Evolutionary conservation across 177 flowering plant genomes (phyloP), one percentile per base, ranked within the genome.

Genomic region (Vitis hybrid): DNA sequence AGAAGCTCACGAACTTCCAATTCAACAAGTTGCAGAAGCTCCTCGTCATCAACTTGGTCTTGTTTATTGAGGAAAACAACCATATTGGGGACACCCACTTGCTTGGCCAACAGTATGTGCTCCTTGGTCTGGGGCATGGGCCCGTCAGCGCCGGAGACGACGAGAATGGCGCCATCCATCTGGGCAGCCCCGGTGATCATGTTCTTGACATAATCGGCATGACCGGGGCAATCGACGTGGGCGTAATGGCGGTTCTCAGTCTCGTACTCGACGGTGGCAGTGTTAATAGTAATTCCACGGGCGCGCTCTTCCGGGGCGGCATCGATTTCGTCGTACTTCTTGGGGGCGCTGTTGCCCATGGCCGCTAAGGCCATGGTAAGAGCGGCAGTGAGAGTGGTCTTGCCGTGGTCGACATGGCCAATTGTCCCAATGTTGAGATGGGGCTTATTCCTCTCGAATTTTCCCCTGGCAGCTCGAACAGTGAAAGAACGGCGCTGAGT

Each of bases 121-220:
- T 94, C 98, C 69, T 92, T 94, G 3, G 97, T 92, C 84, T 92
- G 98, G 0, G 97, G 98, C 98, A 93, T 93, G 2, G 98, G 97
- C 0, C 97, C 98, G 32, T 93, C 97, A 2, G 97, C 96, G 3
- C 97, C 97, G n/a, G 98, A 93, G 13, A 85, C 89, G 1, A 93
- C 98, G 6, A 93, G 81, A 21, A 93, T 93, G 1, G 94, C 97
- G 0, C 98, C 97, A 58, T 79, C 81, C 81, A 79, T 79, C 56
- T 79, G 79, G 8, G 81, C 79, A 50, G 81, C 81, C 3, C 95
- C 97, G 14, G 94, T 92, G 18, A 93, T 93, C 94, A 93, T 93
- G 76, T 91, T 91, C 85, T 91, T 89, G 35, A 91, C 92, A 52
- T 91, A 91, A 67, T 91, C 94, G 13, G 94, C 97, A 74, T 92